Percentiles rank a stretch among this genome's conserved stretches.
Evolutionary conservation across 768 basidiomycete genomes (phyloP).

Genomic region (Mrakia gelida): DNA sequence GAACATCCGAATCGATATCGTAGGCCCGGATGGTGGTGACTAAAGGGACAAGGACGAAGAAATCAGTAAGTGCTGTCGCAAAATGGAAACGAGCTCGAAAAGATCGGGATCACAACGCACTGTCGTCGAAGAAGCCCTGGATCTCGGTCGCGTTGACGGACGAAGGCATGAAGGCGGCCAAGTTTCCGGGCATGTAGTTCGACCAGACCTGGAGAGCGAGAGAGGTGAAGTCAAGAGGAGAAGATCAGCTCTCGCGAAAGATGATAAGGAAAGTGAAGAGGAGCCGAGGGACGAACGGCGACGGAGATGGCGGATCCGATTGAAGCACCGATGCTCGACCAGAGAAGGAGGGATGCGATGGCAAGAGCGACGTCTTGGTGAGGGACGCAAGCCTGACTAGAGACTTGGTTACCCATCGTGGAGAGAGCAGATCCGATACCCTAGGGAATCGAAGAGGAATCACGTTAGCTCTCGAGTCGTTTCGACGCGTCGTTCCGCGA

Average conservation of each 20-base stretch:
- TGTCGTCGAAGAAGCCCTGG: slow-evolving; percentile 39
- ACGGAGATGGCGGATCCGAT: slow-evolving; percentile 45
- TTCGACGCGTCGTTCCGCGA: background rate
- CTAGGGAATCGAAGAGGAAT: background rate
- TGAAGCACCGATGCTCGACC: slow-evolving; percentile 45
- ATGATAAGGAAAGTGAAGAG: background rate
- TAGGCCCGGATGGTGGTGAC: slow-evolving; percentile 16
- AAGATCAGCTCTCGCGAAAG: slow-evolving; percentile 33
- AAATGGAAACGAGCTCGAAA: background rate
- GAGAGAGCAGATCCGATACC: slow-evolving; percentile 36
- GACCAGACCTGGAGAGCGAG: background rate
- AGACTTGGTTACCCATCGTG: slow-evolving; percentile 42
- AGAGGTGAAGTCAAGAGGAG: background rate
- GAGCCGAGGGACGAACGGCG: slow-evolving; percentile 35
- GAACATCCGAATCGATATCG: slow-evolving; percentile 26
- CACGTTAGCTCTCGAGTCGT: background rate
- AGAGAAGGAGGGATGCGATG: slow-evolving; percentile 45
- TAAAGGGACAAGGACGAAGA: background rate
- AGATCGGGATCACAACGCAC: background rate
- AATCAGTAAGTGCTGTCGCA: background rate
- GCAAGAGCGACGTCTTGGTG: slow-evolving; percentile 46
- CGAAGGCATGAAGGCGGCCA: slow-evolving; percentile 38
- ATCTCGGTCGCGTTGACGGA: slow-evolving; percentile 39
- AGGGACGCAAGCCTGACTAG: slow-evolving; percentile 45
- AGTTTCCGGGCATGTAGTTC: slow-evolving; percentile 30